These are phyloP conservation scores for Mycena latifolia DNA, from an alignment of 768 basidiomycete species.

Conservation along the genomic window DNA sequence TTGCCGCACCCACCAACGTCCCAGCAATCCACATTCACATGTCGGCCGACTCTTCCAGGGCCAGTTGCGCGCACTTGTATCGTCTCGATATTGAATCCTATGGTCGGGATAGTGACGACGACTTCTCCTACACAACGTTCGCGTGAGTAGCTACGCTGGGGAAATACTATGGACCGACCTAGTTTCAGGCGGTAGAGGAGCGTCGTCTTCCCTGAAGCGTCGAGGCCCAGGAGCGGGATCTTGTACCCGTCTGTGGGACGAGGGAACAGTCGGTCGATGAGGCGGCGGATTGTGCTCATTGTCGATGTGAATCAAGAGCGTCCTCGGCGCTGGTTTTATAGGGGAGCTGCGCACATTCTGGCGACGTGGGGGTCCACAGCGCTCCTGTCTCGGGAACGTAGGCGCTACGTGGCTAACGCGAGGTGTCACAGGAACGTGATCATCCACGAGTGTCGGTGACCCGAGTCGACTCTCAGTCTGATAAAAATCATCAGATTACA, in stretches of 20 bases:
- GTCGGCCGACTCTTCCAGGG: slow-evolving; percentile 43
- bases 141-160: background rate
- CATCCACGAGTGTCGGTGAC: too few relatives aligned
- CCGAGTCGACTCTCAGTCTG: too few relatives aligned
- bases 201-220: slow-evolving; percentile 60
- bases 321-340: background rate
- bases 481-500: too few relatives aligned
- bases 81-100: slow-evolving; percentile 74
- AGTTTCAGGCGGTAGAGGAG: slow-evolving; percentile 59
- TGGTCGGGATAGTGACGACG: slow-evolving; percentile 54
- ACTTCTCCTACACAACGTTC: slow-evolving; percentile 44
- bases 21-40: slow-evolving; percentile 59
- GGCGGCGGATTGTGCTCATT: slow-evolving; percentile 38
- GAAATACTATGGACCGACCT: background rate
- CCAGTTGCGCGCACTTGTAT: slow-evolving; percentile 53
- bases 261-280: slow-evolving; percentile 48
- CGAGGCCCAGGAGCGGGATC: slow-evolving; percentile 51
- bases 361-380: background rate
- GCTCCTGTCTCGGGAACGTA: too few relatives aligned
- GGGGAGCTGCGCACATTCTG: background rate
- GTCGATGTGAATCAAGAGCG: background rate
- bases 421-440: background rate
- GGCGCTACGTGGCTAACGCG: background rate
- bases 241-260: slow-evolving; percentile 23
- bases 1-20: slow-evolving; percentile 49